These are phyloP conservation scores for Phalaenopsis aphrodite DNA, from an alignment of 106 monocot species.

Conservation along the genomic window DNA sequence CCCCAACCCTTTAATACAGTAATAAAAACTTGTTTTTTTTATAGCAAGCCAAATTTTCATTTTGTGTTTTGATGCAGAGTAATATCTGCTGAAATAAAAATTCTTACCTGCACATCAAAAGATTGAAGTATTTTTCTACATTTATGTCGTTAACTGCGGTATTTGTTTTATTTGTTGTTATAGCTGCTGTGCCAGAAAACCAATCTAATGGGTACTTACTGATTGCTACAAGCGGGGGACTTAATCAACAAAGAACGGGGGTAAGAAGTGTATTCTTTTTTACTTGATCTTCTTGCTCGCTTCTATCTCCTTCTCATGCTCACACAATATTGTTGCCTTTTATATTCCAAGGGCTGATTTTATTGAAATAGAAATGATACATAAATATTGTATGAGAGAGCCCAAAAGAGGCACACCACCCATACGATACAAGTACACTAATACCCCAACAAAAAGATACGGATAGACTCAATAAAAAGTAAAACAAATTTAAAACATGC, in stretches of 20 bases:
- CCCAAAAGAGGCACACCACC: too few relatives aligned
- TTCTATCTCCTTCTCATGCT: neutral
- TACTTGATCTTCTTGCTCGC: neutral
- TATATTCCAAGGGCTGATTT: neutral
- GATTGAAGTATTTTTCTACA: neutral
- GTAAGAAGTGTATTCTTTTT: conserved; percentile 24
- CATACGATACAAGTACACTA: too few relatives aligned
- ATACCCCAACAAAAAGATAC: too few relatives aligned
- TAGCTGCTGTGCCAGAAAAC: conserved; percentile 48
- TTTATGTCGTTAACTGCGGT: neutral
- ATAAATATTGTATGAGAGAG: too few relatives aligned
- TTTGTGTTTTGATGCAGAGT: neutral
- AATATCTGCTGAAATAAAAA: neutral
- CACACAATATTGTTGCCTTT: neutral
- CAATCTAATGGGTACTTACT: conserved; percentile 83
- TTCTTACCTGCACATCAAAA: neutral
- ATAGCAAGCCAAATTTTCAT: too few relatives aligned
- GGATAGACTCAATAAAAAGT: too few relatives aligned
- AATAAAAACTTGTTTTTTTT: too few relatives aligned
- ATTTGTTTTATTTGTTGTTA: conserved; percentile 9
- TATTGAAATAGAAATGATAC: too few relatives aligned
- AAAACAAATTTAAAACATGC: too few relatives aligned
- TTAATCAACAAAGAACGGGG: conserved; percentile 91
- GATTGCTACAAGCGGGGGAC: conserved; percentile 86
- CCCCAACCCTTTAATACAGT: too few relatives aligned